These are phyloP conservation scores for Micromonas pusilla DNA, from an alignment of 139 green algal genomes.

Conservation along the genomic window DNA sequence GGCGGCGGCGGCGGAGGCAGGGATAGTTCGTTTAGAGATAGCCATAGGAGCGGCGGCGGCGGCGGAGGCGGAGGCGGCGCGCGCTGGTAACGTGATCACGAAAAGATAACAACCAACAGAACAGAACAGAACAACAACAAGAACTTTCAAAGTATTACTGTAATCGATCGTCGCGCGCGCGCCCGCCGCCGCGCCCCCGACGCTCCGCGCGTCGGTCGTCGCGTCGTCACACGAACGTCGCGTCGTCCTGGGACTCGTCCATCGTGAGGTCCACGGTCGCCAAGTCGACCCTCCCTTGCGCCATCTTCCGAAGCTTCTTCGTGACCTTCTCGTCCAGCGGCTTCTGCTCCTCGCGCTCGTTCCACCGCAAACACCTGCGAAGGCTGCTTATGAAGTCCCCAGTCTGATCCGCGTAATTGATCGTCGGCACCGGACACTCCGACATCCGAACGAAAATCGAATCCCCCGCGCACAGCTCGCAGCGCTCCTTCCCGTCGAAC, in stretches of 20 bases:
- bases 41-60: too few relatives aligned
- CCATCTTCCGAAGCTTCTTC: not conserved
- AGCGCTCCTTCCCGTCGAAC: slow-evolving; percentile 72
- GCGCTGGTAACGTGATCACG: too few relatives aligned
- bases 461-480: slow-evolving; percentile 29
- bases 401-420: slow-evolving; percentile 35
- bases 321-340: slow-evolving; percentile 6
- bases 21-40: not conserved
- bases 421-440: slow-evolving; percentile 32
- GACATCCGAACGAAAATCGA: slow-evolving; percentile 32
- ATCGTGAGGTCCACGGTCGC: not conserved
- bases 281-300: not conserved
- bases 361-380: slow-evolving; percentile 32
- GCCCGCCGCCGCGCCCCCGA: too few relatives aligned
- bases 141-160: too few relatives aligned
- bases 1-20: not conserved
- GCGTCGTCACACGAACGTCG: too few relatives aligned
- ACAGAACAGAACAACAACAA: too few relatives aligned
- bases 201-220: too few relatives aligned
- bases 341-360: slow-evolving; percentile 33
- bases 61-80: too few relatives aligned
- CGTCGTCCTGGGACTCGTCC: too few relatives aligned
- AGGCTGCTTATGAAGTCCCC: slow-evolving; percentile 28
- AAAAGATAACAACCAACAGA: too few relatives aligned
- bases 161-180: too few relatives aligned